Conservation (phyloP, 805 yeast genomes). For the Clavispora asparagi region DNA sequence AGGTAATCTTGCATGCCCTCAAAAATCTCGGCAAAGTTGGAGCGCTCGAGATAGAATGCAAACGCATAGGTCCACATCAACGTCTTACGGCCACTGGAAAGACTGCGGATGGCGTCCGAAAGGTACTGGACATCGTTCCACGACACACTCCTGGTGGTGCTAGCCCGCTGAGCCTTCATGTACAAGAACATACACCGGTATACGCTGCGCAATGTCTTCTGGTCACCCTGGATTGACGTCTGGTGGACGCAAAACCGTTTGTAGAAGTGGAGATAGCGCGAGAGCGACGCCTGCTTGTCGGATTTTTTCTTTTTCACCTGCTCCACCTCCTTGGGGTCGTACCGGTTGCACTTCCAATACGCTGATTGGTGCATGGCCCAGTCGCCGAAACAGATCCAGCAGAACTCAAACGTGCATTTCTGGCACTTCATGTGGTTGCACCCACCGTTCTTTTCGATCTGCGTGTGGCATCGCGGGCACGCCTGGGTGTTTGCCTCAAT, state of each 20-base stretch:
- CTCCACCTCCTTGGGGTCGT: conserved; percentile 26
- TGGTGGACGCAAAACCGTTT: conserved; percentile 73
- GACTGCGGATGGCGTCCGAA: conserved; percentile 60
- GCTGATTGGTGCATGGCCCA: conserved; percentile 69
- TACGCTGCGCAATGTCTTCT: conserved; percentile 54
- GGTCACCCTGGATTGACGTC: conserved; percentile 68
- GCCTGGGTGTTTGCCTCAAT: conserved; percentile 75
- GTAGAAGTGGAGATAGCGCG: conserved; percentile 70
- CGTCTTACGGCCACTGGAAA: conserved; percentile 66
- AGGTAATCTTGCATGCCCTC: conserved; percentile 67
- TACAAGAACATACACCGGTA: conserved; percentile 58
- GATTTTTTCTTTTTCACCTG: conserved; percentile 39
- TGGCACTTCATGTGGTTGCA: conserved; percentile 94
- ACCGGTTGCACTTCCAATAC: conserved; percentile 65
- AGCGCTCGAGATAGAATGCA: conserved; percentile 56
- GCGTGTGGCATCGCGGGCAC: conserved; percentile 76
- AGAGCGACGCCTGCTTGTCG: conserved; percentile 44
- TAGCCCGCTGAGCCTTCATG: conserved; percentile 51
- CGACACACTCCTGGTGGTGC: conserved; percentile 31
- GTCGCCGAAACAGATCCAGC: conserved; percentile 84
- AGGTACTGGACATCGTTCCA: conserved; percentile 89
- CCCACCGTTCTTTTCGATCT: conserved; percentile 92
- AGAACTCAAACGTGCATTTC: conserved; percentile 73
- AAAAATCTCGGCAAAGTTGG: conserved; percentile 54
- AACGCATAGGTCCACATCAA: conserved; percentile 90